These are phyloP conservation scores for Nepenthes mirabilis DNA, from an alignment of 148 eudicot species.

Conservation along the genomic window DNA sequence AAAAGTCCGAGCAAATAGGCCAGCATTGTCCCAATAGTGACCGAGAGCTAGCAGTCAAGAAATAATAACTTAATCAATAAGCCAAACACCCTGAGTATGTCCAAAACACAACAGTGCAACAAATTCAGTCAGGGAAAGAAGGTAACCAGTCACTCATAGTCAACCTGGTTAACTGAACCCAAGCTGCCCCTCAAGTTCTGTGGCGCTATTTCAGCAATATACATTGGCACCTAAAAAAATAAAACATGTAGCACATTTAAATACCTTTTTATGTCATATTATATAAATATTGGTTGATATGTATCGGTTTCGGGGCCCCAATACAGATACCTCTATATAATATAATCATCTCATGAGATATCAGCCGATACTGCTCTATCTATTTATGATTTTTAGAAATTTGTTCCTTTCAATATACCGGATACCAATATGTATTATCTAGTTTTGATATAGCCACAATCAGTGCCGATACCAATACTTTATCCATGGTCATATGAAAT, in stretches of 20 bases:
- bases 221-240: conserved; percentile 71
- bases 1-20: conserved; percentile 89
- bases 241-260: background rate
- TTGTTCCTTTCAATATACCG: no score
- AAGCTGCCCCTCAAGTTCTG: conserved; percentile 84
- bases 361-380: no score
- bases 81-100: background rate
- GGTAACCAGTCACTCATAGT: background rate
- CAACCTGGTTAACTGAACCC: conserved; percentile 93
- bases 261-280: background rate
- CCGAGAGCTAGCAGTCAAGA: conserved; percentile 50
- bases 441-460: no score
- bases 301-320: no score
- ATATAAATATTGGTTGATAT: no score
- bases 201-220: conserved; percentile 95
- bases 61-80: conserved; percentile 4
- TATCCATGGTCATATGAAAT: no score
- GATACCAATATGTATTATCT: no score
- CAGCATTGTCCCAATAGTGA: conserved; percentile 89
- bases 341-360: no score
- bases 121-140: background rate
- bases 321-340: no score
- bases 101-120: background rate
- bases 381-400: no score
- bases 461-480: no score